Base-by-base conservation (phyloP, 495 filamentous ascomycete species). In the Annulohypoxylon stygium region DNA sequence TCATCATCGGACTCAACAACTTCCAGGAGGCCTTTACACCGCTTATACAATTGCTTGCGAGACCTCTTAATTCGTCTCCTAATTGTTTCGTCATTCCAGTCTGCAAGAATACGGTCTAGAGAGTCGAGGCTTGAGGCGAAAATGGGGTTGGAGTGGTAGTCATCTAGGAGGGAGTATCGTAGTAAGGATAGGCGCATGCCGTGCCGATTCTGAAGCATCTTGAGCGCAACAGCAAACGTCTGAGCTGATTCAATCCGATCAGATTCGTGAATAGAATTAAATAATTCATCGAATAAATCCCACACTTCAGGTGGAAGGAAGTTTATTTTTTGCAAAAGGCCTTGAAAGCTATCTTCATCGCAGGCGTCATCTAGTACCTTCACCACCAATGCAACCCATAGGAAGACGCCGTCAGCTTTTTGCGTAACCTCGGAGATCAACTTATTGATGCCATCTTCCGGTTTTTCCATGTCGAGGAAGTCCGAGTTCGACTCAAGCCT, bases 321-420 rank as follows among this genome's bases (percentile, higher is more conserved):
- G 36, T 60, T 11, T 18, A 60, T 43, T 23, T 60, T 60, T 12
- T 20, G 18, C 30, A 43, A 0, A n/a, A 60, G 57, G 6, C 26
- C 36, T 11, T 43, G 6, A 3, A 60, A 60, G 10, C 4, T 60
- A 60, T 60, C 57, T 7, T 60, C 37, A 10, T 60, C 57, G 57
- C 57, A 60, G 4, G 57, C 57, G 10, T 60, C 57, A 30, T 60
- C 57, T 14, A 60, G 6, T 26, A 60, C 6, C n/a, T 60, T 60
- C 12, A 60, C 57, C 20, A 60, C 57, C 20, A 43, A 34, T 4
- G 57, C n/a, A 11, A 43, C 57, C 57, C 57, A 60, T 45, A 60
- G 36, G n/a, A 60, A 60, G 2, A 60, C 57, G 4, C 57, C 57
- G 4, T 39, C 4, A 25, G 57, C 16, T 4, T 26, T 43, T 26